These are phyloP conservation scores for Pestalotiopsis sp. DNA, from an alignment of 2,329 filamentous ascomycete genomes.

Conservation along the genomic window DNA sequence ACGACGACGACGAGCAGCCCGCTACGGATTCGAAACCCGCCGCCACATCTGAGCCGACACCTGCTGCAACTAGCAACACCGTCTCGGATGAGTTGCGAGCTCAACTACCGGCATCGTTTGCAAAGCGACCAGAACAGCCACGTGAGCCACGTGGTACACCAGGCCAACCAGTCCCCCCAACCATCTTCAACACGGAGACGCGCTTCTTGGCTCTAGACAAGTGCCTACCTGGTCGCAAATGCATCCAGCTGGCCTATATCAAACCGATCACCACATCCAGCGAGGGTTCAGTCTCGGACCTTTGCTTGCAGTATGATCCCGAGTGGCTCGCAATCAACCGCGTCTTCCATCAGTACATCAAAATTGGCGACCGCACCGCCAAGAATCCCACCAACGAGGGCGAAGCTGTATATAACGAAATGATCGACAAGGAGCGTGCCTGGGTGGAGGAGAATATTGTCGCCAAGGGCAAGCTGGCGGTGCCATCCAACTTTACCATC, in stretches of 20 bases:
- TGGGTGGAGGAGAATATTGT: constrained; percentile 85
- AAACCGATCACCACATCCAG: constrained; percentile 40
- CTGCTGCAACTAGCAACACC: constrained; percentile 22
- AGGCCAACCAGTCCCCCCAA: constrained; percentile 67
- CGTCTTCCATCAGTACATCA: constrained; percentile 70
- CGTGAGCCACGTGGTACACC: constrained; percentile 44
- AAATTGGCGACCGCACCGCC: constrained; percentile 62
- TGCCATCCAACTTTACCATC: constrained; percentile 77
- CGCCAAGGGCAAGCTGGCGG: constrained; percentile 57
- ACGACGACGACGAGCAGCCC: constrained; percentile 39
- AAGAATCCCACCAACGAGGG: constrained; percentile 63
- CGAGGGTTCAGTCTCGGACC: constrained; percentile 23
- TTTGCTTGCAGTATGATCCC: constrained; percentile 77
- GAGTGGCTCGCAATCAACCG: constrained; percentile 96
- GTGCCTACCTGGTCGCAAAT: constrained; percentile 78
- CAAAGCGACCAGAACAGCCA: constrained; percentile 42
- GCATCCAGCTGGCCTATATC: constrained; percentile 77
- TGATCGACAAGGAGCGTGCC: constrained; percentile 70
- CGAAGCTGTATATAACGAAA: constrained; percentile 66
- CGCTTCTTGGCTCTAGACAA: constrained; percentile 92
- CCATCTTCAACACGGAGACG: constrained; percentile 78
- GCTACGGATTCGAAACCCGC: background rate
- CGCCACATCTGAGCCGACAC: constrained; percentile 10
- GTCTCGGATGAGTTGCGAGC: constrained; percentile 69
- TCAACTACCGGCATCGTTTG: constrained; percentile 78